Evolutionary conservation across 176 grass and related monocot species (phyloP), one percentile per base, ranked within the genome.

Genomic region (Microstegium vimineum): DNA sequence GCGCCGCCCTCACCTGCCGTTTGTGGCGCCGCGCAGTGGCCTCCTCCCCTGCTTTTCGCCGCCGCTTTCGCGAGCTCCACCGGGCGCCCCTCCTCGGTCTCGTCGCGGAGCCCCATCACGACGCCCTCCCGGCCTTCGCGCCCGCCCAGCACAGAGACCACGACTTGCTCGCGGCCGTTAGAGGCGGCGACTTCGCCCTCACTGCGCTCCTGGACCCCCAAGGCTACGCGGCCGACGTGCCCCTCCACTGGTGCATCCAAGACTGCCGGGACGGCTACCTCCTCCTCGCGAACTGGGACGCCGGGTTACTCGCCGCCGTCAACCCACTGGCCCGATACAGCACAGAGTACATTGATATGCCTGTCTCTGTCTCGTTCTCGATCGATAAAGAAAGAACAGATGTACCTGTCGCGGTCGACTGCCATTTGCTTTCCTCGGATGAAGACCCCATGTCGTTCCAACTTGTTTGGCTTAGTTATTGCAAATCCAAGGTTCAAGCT

Each of bases 201-300:
- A 49, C 31, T 26, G 54, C 2, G 32, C 31, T 75, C 32, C 47
- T 35, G 20, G 32, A 59, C 9, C 11, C 69, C 69, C 8, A 28
- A 6, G 26, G 25, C 5, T 12, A 18, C 71, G 45, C 66, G 1
- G n/a, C 30, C 2, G 71, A 54, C 6, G 17, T 22, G 8, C 47
- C 71, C 32, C 31, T 23, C 5, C 49, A 33, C 49, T 75, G 72
- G 72, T 0, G 2, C 46, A 10, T 74, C 47, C 0, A 7, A 0
- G 72, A 74, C 72, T 74, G 72, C 72, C 72, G 30, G 30, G 47
- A 74, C 10, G 72, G 72, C 30, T 23, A 56, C 47, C 1, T 74
- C 72, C 9, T 74, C 72, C 72, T 74, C 69, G 9, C 17, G 26
- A 73, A 73, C 30, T n/a, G 47, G 72, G 30, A 35, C 4, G 27